Conservation (phyloP, 2,329 filamentous ascomycete species). For the Colletotrichum graminicola region DNA sequence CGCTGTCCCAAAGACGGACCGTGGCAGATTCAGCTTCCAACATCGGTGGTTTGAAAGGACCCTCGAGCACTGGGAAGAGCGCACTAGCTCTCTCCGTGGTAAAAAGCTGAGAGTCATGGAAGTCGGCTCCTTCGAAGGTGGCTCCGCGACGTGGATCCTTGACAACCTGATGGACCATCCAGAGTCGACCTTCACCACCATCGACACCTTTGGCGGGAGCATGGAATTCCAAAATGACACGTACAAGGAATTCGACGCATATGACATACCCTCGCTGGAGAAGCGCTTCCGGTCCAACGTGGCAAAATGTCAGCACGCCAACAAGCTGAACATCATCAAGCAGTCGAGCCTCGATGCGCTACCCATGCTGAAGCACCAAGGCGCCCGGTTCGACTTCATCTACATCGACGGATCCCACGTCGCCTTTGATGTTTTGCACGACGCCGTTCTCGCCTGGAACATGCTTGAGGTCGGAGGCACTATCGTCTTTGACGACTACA, state of each 20-base stretch:
- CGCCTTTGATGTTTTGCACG: slow-evolving; percentile 5
- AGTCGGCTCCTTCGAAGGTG: slow-evolving; percentile 1
- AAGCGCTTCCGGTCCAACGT: background rate
- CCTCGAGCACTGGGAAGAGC: background rate
- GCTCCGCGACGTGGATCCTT: background rate
- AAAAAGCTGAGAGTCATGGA: background rate
- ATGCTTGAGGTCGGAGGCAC: background rate
- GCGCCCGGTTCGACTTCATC: slow-evolving; percentile 17
- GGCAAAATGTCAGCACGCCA: background rate
- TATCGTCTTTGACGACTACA: slow-evolving; percentile 1
- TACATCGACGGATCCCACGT: slow-evolving; percentile 22
- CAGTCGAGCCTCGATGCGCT: slow-evolving; percentile 12
- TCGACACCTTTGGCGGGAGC: slow-evolving; percentile 16
- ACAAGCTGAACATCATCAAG: slow-evolving; percentile 1
- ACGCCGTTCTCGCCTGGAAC: background rate
- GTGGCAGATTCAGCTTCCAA: slow-evolving; percentile 1
- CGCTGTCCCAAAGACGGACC: background rate
- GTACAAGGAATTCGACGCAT: background rate
- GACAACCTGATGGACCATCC: slow-evolving; percentile 2
- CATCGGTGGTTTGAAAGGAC: slow-evolving; percentile 1
- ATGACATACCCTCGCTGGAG: background rate
- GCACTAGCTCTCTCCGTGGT: background rate
- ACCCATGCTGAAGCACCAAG: background rate
- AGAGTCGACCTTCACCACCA: slow-evolving; percentile 1
- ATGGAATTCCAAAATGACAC: slow-evolving; percentile 13